Evolutionary conservation across 768 basidiomycete genomes (phyloP).

Genomic region (Leucosporidium yakuticum): DNA sequence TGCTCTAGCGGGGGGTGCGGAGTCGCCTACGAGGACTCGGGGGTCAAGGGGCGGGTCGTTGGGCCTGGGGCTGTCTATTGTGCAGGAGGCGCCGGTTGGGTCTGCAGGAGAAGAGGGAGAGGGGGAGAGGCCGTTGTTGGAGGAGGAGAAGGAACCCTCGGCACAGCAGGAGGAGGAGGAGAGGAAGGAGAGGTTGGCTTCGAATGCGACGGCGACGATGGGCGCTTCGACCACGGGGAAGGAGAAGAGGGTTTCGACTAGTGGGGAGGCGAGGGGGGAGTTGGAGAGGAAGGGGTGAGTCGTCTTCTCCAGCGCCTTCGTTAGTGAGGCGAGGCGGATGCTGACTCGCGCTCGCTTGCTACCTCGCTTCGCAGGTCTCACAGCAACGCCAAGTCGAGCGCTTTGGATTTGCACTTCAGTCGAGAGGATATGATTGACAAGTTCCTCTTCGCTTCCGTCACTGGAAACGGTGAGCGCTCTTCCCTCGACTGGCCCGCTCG

Average conservation of each 20-base stretch:
- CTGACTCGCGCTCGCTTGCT: too few relatives aligned
- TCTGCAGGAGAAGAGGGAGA: neutral
- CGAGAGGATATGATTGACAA: constrained; percentile 39
- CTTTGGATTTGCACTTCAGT: constrained; percentile 35
- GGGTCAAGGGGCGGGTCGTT: neutral
- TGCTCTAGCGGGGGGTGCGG: neutral
- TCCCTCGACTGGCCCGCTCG: neutral
- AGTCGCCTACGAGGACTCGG: neutral
- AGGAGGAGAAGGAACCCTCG: too few relatives aligned
- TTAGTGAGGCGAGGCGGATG: too few relatives aligned
- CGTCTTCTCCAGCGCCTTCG: too few relatives aligned
- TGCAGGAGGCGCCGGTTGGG: constrained; percentile 17
- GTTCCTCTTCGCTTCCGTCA: constrained; percentile 38
- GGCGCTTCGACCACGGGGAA: too few relatives aligned
- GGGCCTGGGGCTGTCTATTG: constrained; percentile 18
- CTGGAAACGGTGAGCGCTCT: constrained; percentile 34
- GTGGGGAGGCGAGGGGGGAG: too few relatives aligned
- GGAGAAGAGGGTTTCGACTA: too few relatives aligned
- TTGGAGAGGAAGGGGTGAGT: neutral
- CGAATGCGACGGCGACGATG: too few relatives aligned
- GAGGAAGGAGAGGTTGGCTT: too few relatives aligned
- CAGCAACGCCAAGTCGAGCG: neutral
- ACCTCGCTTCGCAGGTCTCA: neutral
- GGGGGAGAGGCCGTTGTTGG: neutral
- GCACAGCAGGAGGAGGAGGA: too few relatives aligned